Evolutionary conservation across 129 eudicot genomes (phyloP), one percentile per base, ranked within the genome.

Genomic region (Lactuca sativa): DNA sequence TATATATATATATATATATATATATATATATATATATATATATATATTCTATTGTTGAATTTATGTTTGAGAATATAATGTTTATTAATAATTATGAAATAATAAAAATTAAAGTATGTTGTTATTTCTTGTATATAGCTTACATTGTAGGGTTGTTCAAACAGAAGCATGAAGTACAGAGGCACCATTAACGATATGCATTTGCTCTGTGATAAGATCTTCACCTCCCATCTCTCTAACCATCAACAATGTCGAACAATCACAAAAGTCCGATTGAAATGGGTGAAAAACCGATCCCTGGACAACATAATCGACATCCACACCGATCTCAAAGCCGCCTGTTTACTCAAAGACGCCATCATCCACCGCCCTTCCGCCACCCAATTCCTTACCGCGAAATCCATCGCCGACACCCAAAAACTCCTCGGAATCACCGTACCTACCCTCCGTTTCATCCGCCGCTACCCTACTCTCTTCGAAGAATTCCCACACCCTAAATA

Each of bases 291-390:
- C 70, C 83, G 86, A 25, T 81, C 85, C 0, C 21, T 92, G 16
- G 98, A 92, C 83, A 84, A 81, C 83, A 81, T 85, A 5, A 92
- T 92, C 69, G 92, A 92, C 80, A 80, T 79, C 59, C 92, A 92
- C 10, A 92, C 98, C 6, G 90, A 86, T 9, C 82, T 92, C 48
- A 89, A 87, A 78, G 97, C 97, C 34, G 95, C 97, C 16, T 83
- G 64, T 36, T 66, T 90, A 6, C 74, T 90, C 63, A 88, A 90
- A 71, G 85, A 85, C 66, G 95, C 92, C 54, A 90, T 90, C 47
- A 55, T 70, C 64, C 56, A 77, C 81, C 63, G 70, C 16, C 95
- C 91, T 25, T 16, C 88, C 31, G 15, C 95, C 62, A 72, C 90
- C 37, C 85, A 81, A 14, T 87, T 56, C 77, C 60, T 90, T 72